Conservation (phyloP, 139 green algal species). For the Chlamydomonas incerta region DNA sequence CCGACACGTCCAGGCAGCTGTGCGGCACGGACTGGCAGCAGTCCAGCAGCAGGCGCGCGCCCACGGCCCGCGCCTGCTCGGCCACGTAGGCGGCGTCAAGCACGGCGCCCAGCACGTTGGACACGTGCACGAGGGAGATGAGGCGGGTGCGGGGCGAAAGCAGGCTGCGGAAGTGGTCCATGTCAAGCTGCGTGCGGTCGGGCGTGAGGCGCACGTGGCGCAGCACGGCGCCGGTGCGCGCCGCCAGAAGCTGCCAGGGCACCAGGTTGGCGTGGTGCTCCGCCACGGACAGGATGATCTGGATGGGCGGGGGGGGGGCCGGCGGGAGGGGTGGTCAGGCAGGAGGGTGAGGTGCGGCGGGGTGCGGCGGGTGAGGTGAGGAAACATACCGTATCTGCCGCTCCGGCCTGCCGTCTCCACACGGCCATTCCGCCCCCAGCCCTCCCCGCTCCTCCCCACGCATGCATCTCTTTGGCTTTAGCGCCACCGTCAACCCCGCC, state of each 20-base stretch:
- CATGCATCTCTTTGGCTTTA: too few species aligned
- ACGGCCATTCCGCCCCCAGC: too few species aligned
- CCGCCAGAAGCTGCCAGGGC: conserved; percentile 95
- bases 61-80: conserved; percentile 61
- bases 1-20: conserved; percentile 92
- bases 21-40: conserved; percentile 97
- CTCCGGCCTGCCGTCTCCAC: too few species aligned
- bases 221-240: conserved; percentile 86
- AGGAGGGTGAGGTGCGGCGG: neutral
- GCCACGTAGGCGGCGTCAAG: conserved; percentile 69
- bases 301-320: neutral
- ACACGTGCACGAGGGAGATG: conserved; percentile 92
- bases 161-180: conserved; percentile 62
- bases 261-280: conserved; percentile 99
- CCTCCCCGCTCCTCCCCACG: too few species aligned
- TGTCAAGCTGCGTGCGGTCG: conserved; percentile 78
- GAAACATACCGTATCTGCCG: too few species aligned
- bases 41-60: conserved; percentile 93
- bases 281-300: conserved; percentile 93
- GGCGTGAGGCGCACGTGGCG: conserved; percentile 74
- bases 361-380: too few species aligned
- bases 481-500: too few species aligned
- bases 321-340: neutral
- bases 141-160: conserved; percentile 80
- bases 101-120: conserved; percentile 92